Evolutionary conservation across 139 green algal species (phyloP), one percentile per base, ranked within the genome.

Genomic region (Trebouxia sp.): DNA sequence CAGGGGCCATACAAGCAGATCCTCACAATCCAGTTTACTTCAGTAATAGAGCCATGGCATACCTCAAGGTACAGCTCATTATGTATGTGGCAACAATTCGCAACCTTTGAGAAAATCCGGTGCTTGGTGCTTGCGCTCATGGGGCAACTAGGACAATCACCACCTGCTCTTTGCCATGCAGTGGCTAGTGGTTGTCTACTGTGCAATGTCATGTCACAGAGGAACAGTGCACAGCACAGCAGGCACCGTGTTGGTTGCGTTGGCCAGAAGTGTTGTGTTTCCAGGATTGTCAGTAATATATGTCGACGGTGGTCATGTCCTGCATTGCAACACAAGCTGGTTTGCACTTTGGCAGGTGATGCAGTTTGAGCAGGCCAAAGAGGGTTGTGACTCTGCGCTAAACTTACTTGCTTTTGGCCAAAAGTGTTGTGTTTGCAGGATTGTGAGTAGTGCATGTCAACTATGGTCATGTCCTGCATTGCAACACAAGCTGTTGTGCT

Each of bases 31-130:
- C 87, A 24, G 86, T 91, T 4, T 91, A 87, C 83, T 86, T 83
- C 62, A 74, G 55, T 55, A 91, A 91, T 77, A 70, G 83, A 20
- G 87, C 87, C n/a, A 82, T 89, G 81, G 86, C 82, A 0, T 56
- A 83, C 30, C 83, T 91, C 14, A 87, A 88, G 80, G 75, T 87
- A 24, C 43, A 80, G 9, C 47, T 56, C 26, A 32, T 51, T 26
- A 30, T 51, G 24, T 10, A 22, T 37, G 26, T 65, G 3, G 38
- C 2, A 32, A 6, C 10, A 7, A 30, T 65, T 39, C 17, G n/a
- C 42, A 47, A 50, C 38, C 55, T 1, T 55, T 35, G 28, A 28
- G 17, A 26, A n/a, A n/a, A n/a, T n/a, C n/a, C n/a, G n/a, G n/a
- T n/a, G n/a, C n/a, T n/a, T n/a, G n/a, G n/a, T n/a, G 53, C 66